Evolutionary conservation across 768 basidiomycete genomes (phyloP).

Genomic region (Glaciozyma martinii): DNA sequence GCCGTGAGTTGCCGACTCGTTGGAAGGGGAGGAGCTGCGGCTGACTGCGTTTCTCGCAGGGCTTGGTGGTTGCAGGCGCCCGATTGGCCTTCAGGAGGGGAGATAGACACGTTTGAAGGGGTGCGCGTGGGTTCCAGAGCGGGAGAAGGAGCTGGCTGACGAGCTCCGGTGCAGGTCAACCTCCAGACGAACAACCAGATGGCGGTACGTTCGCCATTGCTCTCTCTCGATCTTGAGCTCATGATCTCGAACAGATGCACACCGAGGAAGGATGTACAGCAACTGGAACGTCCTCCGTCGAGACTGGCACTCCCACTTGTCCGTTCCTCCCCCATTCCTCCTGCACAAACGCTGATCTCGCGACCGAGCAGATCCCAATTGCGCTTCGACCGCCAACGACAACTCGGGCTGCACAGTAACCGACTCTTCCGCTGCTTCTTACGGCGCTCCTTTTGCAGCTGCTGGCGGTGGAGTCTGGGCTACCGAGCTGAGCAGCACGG

Average conservation of each 20-base stretch:
- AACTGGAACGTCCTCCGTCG: constrained; percentile 29
- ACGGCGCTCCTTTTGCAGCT: constrained; percentile 44
- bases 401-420: constrained; percentile 16
- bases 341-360: too few relatives aligned
- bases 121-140: constrained; percentile 53
- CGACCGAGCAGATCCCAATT: constrained; percentile 2
- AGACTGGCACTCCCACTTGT: constrained; percentile 3
- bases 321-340: background rate
- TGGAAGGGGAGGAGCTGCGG: background rate
- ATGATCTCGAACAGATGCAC: too few relatives aligned
- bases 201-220: too few relatives aligned
- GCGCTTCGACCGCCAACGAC: constrained; percentile 10
- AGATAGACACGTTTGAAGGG: constrained; percentile 75
- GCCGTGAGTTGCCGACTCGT: constrained; percentile 5
- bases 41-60: background rate
- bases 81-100: constrained; percentile 37
- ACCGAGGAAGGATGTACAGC: constrained; percentile 46
- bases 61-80: constrained; percentile 19
- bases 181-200: constrained; percentile 50
- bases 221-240: too few relatives aligned
- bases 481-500: constrained; percentile 41
- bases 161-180: background rate
- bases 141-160: constrained; percentile 36
- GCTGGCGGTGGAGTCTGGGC: constrained; percentile 48
- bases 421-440: constrained; percentile 35